These are phyloP conservation scores for Elymus sibiricus DNA, from an alignment of 176 grass and related monocot genomes.

Conservation along the genomic window DNA sequence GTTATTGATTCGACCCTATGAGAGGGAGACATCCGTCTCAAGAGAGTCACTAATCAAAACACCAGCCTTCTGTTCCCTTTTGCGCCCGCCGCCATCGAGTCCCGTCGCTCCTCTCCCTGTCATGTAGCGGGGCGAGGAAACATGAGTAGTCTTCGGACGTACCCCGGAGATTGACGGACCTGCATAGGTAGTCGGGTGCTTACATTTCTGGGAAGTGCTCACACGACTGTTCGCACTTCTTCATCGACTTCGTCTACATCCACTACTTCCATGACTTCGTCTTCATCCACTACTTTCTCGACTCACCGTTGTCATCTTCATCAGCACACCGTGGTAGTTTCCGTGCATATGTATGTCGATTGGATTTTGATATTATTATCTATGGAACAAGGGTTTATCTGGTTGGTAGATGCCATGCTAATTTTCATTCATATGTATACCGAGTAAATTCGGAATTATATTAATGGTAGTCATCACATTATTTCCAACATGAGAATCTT, in stretches of 20 bases:
- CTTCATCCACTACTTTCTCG: not conserved
- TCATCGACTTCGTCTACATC: too few species aligned
- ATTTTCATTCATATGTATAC: not conserved
- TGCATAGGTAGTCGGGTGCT: not conserved
- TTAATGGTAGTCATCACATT: not conserved
- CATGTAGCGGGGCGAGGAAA: not conserved
- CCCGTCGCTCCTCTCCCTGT: too few species aligned
- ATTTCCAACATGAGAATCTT: conserved; percentile 6
- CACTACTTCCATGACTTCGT: not conserved
- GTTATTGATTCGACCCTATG: too few species aligned
- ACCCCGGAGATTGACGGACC: not conserved
- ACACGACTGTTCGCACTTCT: not conserved
- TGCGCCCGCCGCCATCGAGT: too few species aligned
- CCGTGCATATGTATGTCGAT: not conserved
- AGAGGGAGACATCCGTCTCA: too few species aligned
- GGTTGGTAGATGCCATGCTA: not conserved
- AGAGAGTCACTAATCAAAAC: too few species aligned
- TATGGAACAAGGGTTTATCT: not conserved
- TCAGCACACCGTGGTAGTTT: not conserved
- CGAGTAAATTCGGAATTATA: not conserved
- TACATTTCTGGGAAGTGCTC: not conserved
- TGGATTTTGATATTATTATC: not conserved
- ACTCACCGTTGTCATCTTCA: not conserved
- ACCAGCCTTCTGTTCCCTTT: too few species aligned
- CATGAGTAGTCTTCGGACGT: not conserved